Evolutionary conservation across 306 rosid species (phyloP).

Genomic region (Quercus mongolica): DNA sequence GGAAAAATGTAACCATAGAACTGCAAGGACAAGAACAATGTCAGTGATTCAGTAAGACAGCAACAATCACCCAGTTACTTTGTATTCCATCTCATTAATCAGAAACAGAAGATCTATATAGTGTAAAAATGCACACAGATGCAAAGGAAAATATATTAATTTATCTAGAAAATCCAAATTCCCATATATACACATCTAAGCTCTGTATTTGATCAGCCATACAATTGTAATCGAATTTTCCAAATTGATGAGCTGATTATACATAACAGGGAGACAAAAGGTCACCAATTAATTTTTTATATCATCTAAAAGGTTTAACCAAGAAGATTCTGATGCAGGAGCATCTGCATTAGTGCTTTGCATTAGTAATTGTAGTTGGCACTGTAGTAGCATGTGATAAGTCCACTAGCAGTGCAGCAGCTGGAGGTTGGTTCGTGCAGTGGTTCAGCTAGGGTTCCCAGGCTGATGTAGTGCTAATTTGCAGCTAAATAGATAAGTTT

Average conservation of each 20-base stretch:
- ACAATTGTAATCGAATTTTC: background rate
- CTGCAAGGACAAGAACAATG: conserved; percentile 46
- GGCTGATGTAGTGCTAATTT: no score
- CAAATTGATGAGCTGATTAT: background rate
- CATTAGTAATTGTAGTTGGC: no score
- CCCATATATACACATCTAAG: background rate
- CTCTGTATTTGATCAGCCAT: background rate
- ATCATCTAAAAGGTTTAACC: background rate
- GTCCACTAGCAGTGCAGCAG: no score
- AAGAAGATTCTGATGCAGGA: background rate
- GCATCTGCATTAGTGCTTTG: no score
- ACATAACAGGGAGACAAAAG: background rate
- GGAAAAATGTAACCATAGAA: conserved; percentile 71
- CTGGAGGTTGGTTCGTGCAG: no score
- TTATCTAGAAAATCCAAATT: background rate
- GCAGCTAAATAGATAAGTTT: no score
- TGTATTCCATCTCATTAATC: background rate
- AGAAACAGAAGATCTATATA: background rate
- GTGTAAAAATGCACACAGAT: background rate
- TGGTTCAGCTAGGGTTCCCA: no score
- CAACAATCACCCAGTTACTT: background rate
- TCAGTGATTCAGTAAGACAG: background rate
- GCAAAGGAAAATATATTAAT: background rate
- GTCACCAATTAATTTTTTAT: background rate
- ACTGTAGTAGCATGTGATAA: no score